phyloP scores from a whole-genome alignment of 441 rosid species.

The Isatis lusitanica region DNA sequence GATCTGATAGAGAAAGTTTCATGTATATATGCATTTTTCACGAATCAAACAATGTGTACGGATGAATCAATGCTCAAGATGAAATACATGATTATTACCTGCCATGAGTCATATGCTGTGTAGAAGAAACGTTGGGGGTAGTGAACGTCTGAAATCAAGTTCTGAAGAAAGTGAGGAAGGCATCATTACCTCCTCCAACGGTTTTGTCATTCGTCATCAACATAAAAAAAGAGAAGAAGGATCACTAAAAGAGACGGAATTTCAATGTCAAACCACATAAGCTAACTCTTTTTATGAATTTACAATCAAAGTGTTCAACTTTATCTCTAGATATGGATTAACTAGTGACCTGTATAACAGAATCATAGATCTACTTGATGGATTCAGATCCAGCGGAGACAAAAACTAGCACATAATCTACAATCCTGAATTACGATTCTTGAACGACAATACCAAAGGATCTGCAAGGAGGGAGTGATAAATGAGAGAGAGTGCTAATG shows the following conservation, averaged over 20 bases:
- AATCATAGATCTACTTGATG: too few relatives aligned
- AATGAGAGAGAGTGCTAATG: too few relatives aligned
- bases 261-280: background rate
- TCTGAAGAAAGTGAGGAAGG: conserved; percentile 69
- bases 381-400: too few relatives aligned
- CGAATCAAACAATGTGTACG: background rate
- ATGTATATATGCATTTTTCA: background rate
- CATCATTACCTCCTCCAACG: background rate
- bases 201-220: background rate
- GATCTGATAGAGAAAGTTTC: conserved; percentile 42
- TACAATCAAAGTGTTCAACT: too few relatives aligned
- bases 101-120: conserved; percentile 93
- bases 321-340: too few relatives aligned
- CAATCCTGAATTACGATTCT: too few relatives aligned
- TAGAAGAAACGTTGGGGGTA: conserved; percentile 86
- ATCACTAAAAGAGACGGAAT: background rate
- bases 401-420: too few relatives aligned
- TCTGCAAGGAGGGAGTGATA: too few relatives aligned
- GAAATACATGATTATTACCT: conserved; percentile 46
- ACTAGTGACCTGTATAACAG: too few relatives aligned
- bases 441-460: too few relatives aligned
- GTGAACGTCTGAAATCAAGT: conserved; percentile 61
- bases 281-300: background rate
- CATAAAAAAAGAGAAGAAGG: background rate
- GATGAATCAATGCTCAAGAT: background rate